A percentile compares a stretch with the other conserved stretches of the same genome.
These are phyloP conservation scores for Medicago ruthenica DNA, from an alignment of 306 rosid genomes.

Conservation along the genomic window DNA sequence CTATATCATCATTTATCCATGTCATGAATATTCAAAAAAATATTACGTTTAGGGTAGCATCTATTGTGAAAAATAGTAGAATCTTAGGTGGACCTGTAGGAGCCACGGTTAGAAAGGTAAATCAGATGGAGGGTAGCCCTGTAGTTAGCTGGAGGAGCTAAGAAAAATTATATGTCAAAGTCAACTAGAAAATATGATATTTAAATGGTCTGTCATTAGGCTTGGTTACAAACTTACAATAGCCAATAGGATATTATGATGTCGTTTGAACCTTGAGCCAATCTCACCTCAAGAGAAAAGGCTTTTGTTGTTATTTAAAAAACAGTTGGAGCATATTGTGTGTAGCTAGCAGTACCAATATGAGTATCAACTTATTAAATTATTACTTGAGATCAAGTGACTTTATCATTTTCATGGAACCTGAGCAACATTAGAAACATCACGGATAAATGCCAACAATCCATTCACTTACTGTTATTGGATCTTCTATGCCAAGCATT, in stretches of 20 bases:
- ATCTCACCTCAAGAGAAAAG: neutral
- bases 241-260: neutral
- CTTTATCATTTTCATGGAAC: conserved; percentile 39
- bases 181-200: neutral
- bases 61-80: neutral
- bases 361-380: conserved; percentile 25
- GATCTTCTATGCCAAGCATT: conserved; percentile 90
- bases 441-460: conserved; percentile 32
- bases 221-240: neutral
- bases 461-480: conserved; percentile 73
- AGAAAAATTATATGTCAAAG: neutral
- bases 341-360: conserved; percentile 27
- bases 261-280: neutral
- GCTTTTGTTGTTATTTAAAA: conserved; percentile 8
- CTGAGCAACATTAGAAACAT: conserved; percentile 36
- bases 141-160: conserved; percentile 2
- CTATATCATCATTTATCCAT: conserved; percentile 13
- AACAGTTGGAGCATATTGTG: neutral
- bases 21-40: conserved; percentile 13
- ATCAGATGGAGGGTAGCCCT: conserved; percentile 1
- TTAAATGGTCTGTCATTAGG: neutral
- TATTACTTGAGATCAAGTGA: conserved; percentile 33
- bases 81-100: conserved; percentile 3
- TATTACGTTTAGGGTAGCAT: neutral
- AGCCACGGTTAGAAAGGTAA: conserved; percentile 1